phyloP scores from a whole-genome alignment of 345 rosid genomes.

The Clausena lansium region DNA sequence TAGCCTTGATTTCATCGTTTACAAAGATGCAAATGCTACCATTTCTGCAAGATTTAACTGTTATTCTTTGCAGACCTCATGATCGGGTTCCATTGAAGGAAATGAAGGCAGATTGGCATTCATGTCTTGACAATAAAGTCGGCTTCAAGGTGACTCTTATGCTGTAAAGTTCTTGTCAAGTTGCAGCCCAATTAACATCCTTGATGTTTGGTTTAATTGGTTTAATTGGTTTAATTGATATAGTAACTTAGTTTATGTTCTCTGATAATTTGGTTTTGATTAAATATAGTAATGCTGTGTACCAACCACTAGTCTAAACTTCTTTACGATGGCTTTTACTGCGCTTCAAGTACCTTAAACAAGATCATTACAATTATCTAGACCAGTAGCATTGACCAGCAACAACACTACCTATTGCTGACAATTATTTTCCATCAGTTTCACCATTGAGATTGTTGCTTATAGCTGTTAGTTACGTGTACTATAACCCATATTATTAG shows the following conservation, averaged over 20 bases:
- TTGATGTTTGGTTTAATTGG: background rate
- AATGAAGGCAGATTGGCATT: constrained; percentile 99
- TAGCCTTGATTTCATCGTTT: background rate
- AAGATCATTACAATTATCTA: background rate
- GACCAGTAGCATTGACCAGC: background rate
- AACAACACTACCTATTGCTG: background rate
- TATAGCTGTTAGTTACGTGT: background rate
- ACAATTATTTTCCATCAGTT: background rate
- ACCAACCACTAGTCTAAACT: background rate
- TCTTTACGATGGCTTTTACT: background rate
- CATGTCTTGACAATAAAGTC: constrained; percentile 83
- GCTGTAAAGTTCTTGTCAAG: constrained; percentile 5
- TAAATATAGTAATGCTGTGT: background rate
- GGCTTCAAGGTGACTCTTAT: constrained; percentile 75
- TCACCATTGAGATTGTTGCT: background rate
- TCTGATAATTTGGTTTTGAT: background rate
- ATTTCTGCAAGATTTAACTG: constrained; percentile 2
- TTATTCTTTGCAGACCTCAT: constrained; percentile 69
- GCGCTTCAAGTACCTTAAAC: background rate
- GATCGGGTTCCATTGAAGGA: constrained; percentile 89
- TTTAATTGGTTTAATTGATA: background rate
- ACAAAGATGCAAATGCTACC: background rate
- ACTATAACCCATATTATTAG: background rate
- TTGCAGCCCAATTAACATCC: background rate
- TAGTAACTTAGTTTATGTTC: background rate